Conservation (phyloP, 305 asterid genomes). For the Solanum hybrid region DNA sequence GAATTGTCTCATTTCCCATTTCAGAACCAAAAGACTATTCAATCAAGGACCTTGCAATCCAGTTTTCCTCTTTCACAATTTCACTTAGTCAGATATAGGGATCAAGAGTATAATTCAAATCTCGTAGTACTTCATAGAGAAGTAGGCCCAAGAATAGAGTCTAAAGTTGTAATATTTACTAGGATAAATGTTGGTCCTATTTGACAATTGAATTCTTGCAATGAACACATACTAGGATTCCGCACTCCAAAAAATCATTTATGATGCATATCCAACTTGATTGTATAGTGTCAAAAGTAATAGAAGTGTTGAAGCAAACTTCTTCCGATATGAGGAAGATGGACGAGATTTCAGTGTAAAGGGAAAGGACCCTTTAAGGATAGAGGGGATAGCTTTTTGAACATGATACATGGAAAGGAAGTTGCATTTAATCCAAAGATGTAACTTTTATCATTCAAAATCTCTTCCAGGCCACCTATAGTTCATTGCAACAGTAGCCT, state of each 20-base stretch:
- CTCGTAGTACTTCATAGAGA: background rate
- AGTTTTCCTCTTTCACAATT: background rate
- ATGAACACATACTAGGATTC: background rate
- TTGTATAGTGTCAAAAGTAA: background rate
- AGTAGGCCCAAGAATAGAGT: background rate
- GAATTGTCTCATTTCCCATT: background rate
- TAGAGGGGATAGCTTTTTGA: background rate
- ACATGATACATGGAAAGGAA: background rate
- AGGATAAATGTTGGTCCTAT: background rate
- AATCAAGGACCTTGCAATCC: background rate
- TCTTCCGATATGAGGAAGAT: background rate
- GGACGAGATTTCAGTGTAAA: background rate
- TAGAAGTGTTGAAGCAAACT: background rate
- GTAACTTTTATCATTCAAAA: background rate
- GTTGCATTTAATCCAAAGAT: background rate
- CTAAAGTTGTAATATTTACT: background rate
- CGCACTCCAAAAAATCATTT: background rate
- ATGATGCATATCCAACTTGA: background rate
- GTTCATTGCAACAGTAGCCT: background rate
- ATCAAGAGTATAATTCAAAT: background rate
- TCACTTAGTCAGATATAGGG: background rate
- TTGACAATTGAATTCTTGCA: background rate
- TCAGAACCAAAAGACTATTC: background rate
- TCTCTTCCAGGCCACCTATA: background rate
- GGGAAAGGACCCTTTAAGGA: background rate